Evolutionary conservation across 148 eudicot genomes (phyloP).

Genomic region (Rhododendron simsii): DNA sequence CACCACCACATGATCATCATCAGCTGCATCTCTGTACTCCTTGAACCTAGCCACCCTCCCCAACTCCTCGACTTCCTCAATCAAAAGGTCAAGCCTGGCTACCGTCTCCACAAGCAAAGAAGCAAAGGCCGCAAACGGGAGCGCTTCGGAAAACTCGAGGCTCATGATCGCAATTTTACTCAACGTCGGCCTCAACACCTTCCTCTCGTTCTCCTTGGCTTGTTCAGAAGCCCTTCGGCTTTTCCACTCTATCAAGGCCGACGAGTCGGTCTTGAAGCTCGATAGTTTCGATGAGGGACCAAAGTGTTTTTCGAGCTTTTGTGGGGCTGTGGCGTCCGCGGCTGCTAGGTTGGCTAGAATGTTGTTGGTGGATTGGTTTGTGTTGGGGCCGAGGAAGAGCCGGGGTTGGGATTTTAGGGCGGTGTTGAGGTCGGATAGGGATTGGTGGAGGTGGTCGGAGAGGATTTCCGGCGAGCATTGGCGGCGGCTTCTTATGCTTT

Average conservation of each 20-base stretch:
- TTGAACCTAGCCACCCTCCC: conserved; percentile 68
- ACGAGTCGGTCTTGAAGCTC: conserved; percentile 51
- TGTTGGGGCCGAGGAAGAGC: conserved; percentile 63
- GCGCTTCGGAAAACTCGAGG: conserved; percentile 93
- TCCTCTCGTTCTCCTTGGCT: conserved; percentile 21
- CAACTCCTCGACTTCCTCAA: conserved; percentile 85
- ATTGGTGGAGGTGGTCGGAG: conserved; percentile 75
- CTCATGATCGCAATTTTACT: conserved; percentile 67
- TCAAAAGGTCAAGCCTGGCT: conserved; percentile 79
- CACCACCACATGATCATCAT: conserved; percentile 20
- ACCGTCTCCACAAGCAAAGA: conserved; percentile 83
- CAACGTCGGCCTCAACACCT: conserved; percentile 49
- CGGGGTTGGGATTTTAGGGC: conserved; percentile 80
- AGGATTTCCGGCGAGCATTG: conserved; percentile 79
- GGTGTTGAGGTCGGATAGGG: conserved; percentile 69
- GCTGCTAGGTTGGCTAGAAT: conserved; percentile 21
- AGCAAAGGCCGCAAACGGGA: conserved; percentile 93
- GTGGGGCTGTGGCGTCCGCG: conserved; percentile 22
- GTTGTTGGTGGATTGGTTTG: conserved; percentile 24
- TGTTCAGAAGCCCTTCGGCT: conserved; percentile 22
- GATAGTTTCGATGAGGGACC: conserved; percentile 22
- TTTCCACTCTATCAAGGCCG: conserved; percentile 54
- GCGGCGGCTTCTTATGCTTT: conserved; percentile 62
- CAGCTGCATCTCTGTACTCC: conserved; percentile 36
- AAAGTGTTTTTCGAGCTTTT: conserved; percentile 7